phyloP scores from a whole-genome alignment of 257 asterid genomes.

The Eucommia ulmoides region DNA sequence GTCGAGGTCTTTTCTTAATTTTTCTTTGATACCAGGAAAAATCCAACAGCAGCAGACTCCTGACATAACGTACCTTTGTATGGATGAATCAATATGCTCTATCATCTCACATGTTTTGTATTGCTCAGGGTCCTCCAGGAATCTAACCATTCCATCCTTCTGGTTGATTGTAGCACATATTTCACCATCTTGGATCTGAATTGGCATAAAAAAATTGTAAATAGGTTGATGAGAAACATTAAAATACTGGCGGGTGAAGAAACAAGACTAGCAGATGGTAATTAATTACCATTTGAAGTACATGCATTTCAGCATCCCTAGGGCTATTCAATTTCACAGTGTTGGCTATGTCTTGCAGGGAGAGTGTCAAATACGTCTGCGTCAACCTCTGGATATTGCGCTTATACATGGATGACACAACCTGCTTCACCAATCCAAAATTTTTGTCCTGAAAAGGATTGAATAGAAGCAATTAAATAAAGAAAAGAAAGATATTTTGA shows the following conservation, averaged over 20 bases:
- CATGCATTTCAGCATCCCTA: slow-evolving; percentile 97
- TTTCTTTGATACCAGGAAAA: no score
- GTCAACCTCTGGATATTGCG: slow-evolving; percentile 96
- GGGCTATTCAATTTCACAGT: slow-evolving; percentile 63
- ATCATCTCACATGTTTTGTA: slow-evolving; percentile 90
- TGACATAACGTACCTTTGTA: slow-evolving; percentile 67
- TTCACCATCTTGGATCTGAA: slow-evolving; percentile 88
- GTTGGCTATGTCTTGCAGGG: slow-evolving; percentile 91
- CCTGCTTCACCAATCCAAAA: slow-evolving; percentile 94
- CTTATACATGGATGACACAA: slow-evolving; percentile 83
- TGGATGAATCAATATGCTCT: slow-evolving; percentile 79
- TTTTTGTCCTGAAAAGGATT: slow-evolving; percentile 85
- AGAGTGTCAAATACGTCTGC: slow-evolving; percentile 89
- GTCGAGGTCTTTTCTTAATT: no score
- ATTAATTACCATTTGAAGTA: slow-evolving; percentile 76
- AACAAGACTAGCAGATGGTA: slow-evolving; percentile 6
- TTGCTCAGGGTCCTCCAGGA: slow-evolving; percentile 96
- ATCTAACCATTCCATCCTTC: slow-evolving; percentile 99
- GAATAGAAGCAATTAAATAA: no score
- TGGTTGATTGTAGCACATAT: slow-evolving; percentile 92
- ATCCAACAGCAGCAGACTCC: no score
- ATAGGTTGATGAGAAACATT: no score
- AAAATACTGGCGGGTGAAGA: slow-evolving; percentile 1
- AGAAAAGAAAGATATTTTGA: no score
- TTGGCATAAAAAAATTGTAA: slow-evolving; percentile 1